Conservation (phyloP, 192 early-diverging fungal species). For the Podochytrium sp. region DNA sequence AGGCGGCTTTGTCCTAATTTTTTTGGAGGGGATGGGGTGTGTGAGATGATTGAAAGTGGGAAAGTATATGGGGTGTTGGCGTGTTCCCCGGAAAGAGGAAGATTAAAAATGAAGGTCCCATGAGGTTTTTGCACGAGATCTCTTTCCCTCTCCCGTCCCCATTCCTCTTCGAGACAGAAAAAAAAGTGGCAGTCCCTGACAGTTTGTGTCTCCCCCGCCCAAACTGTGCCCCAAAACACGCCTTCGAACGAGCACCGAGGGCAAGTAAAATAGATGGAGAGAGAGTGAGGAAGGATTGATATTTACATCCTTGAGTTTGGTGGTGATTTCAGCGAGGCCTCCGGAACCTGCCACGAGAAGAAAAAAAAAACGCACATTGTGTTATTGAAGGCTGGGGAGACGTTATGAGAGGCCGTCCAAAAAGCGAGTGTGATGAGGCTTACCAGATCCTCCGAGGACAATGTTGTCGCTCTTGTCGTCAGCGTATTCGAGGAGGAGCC, state of each 20-base stretch:
- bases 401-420: no score
- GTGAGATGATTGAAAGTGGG: not conserved
- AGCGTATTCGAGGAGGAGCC: conserved; percentile 65
- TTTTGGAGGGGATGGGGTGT: not conserved
- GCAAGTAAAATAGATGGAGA: not conserved
- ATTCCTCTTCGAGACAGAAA: not conserved
- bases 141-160: no score
- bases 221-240: no score
- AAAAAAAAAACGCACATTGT: not conserved
- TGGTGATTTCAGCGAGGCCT: conserved; percentile 67
- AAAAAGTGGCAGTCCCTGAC: not conserved
- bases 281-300: not conserved
- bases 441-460: conserved; percentile 7
- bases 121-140: no score
- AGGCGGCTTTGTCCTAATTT: conserved; percentile 65
- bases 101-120: no score
- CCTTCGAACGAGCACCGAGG: no score
- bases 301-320: conserved; percentile 51
- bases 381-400: no score
- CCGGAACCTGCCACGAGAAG: conserved; percentile 44
- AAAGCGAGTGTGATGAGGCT: not conserved
- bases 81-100: no score
- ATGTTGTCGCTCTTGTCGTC: conserved; percentile 43
- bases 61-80: not conserved
- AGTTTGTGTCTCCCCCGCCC: no score